Base-by-base conservation (phyloP, 805 yeast genomes). In the Candida sithepensis region DNA sequence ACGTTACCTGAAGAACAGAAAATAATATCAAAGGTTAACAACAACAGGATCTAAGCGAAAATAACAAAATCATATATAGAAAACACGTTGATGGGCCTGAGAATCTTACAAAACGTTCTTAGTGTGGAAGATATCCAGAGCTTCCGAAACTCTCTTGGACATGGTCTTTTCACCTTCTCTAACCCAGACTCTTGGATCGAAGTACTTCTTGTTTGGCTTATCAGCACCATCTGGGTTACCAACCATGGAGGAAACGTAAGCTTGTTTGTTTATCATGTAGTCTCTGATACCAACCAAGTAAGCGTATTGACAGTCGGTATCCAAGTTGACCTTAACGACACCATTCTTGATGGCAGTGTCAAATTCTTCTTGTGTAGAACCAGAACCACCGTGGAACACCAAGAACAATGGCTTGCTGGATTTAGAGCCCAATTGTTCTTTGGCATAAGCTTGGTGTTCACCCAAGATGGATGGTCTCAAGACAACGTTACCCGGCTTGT, bases 381-480 rank as follows among this genome's bases (percentile, higher is more conserved):
- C 99, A 56, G 99, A 94, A 74, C 99, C 99, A 78, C 99, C 99
- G 83, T 94, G 99, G 97, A 94, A 94, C 61, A 94, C 99, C 63
- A 94, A 82, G 87, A 83, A 94, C 69, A 94, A 78, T 71, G 99
- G 98, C 58, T 72, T 68, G 52, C 65, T 68, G 55, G 73, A 66
- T 49, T 70, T 59, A 55, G 84, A 64, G 56, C 78, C 78, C 53
- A 76, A 59, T 70, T 85, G 73, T 71, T 83, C 73, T 72, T 80
- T 77, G 63, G 97, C 95, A 77, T 84, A 90, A 53, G 73, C 75
- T 79, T 94, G 99, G 81, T 92, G 97, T 65, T 89, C 96, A 68
- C 92, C 97, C 72, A 94, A 84, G 68, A 94, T 84, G 64, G 82
- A 85, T 69, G 99, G 99, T 70, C 77, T 82, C 74, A 94, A 81